Evolutionary conservation across 1,284 basidiomycete species (phyloP).

Genomic region (Trametes pubescens): DNA sequence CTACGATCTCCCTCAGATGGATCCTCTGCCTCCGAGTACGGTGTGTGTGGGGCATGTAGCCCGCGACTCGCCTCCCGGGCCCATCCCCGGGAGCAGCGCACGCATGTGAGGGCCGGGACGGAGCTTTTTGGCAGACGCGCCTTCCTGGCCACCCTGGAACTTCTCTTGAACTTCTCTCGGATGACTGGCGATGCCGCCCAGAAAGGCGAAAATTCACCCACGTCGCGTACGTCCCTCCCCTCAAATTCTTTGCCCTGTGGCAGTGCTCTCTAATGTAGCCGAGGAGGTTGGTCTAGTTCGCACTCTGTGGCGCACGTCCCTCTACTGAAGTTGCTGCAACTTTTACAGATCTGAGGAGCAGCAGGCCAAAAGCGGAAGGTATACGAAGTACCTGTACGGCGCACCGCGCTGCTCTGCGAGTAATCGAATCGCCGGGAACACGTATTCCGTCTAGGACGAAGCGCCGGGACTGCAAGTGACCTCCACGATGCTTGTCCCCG

Average conservation of each 20-base stretch:
- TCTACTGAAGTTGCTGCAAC: background rate
- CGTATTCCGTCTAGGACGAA: slow-evolving; percentile 28
- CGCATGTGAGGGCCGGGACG: slow-evolving; percentile 2
- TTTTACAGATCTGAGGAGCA: background rate
- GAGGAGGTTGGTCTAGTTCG: slow-evolving; percentile 12
- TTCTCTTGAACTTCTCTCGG: background rate
- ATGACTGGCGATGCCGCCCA: slow-evolving; percentile 6
- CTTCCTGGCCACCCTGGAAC: background rate
- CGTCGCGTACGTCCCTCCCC: background rate
- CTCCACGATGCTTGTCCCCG: slow-evolving; percentile 24
- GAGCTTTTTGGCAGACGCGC: background rate
- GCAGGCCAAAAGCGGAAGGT: background rate
- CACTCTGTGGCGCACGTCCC: background rate
- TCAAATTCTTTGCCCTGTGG: slow-evolving; percentile 6
- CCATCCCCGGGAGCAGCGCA: background rate
- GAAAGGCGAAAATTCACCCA: slow-evolving; percentile 14
- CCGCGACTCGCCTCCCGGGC: slow-evolving; percentile 3
- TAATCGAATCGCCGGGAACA: slow-evolving; percentile 19
- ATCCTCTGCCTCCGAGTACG: slow-evolving; percentile 27
- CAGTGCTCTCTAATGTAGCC: slow-evolving; percentile 16
- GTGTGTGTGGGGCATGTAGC: background rate
- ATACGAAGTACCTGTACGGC: background rate
- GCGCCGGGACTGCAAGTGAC: slow-evolving; percentile 32
- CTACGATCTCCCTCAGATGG: slow-evolving; percentile 25
- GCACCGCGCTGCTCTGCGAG: slow-evolving; percentile 2